Evolutionary conservation across 2,329 filamentous ascomycete species (phyloP), one percentile per base, ranked within the genome.

Genomic region (Penicillium sp.): DNA sequence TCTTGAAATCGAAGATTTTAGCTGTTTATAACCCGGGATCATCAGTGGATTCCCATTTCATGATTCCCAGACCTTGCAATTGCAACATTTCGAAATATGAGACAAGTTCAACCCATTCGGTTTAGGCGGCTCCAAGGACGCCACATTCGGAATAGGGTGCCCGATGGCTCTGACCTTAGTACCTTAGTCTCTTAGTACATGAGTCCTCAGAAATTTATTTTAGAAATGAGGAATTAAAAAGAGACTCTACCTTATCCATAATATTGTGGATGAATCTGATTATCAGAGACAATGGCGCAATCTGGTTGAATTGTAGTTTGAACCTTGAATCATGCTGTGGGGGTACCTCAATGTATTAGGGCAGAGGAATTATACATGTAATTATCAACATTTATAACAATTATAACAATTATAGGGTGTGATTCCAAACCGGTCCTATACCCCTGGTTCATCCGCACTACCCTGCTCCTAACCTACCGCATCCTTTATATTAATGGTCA

Each of bases 401-500:
- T 23, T 23, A 23, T 23, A 23, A 23, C 23, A 3, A 23, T 23
- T 23, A 23, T 23, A 23, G 23, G 23, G 23, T 23, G 5, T 23
- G 23, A 23, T 23, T 23, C 5, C 23, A 23, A 23, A 23, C 23
- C 23, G 23, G 23, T 23, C 23, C 23, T 23, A 23, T 23, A 23
- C 23, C 23, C 23, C 23, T 23, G 23, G 23, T 23, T 23, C 23
- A 23, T 23, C 23, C 23, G 23, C 3, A 23, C 23, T 23, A 3
- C 23, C 23, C 23, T 23, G 23, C 23, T 23, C 23, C 23, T 23
- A 23, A 23, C 23, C 23, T 23, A 23, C 23, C 23, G 5, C 3
- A 23, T 23, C 23, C 32, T 49, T 57, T 55, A 54, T 57, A 57
- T 55, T 49, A 53, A 59, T 46, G 42, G 29, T 23, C 47, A 43